These are phyloP conservation scores for Oemleria cerasiformis DNA, from an alignment of 306 rosid species.

Conservation along the genomic window DNA sequence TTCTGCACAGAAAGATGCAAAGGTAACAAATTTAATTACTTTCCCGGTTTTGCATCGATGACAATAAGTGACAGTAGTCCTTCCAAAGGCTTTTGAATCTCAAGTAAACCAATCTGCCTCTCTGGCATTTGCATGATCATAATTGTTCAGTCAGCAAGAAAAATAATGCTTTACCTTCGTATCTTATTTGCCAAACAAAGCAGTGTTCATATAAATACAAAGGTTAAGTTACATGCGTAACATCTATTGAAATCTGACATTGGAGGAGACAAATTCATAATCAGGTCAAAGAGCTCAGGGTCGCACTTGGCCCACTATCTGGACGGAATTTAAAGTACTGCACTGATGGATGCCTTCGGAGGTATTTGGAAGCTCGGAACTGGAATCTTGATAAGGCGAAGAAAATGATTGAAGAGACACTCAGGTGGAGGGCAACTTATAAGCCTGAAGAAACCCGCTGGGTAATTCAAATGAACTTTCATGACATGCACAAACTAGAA, in stretches of 20 bases:
- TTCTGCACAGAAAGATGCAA: constrained; percentile 49
- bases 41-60: background rate
- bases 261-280: constrained; percentile 6
- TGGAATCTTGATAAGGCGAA: constrained; percentile 78
- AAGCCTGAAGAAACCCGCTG: constrained; percentile 93
- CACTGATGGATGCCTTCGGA: constrained; percentile 66
- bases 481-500: constrained; percentile 3
- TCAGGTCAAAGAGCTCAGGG: constrained; percentile 73
- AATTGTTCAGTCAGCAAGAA: background rate
- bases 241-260: background rate
- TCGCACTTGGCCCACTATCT: constrained; percentile 54
- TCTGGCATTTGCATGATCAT: background rate
- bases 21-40: constrained; percentile 38
- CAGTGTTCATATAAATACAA: background rate
- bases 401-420: constrained; percentile 81
- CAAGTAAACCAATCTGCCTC: background rate
- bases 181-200: background rate
- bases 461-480: constrained; percentile 43
- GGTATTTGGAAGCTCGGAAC: constrained; percentile 76
- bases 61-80: background rate
- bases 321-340: constrained; percentile 71
- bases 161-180: background rate
- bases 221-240: background rate
- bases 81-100: background rate
- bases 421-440: constrained; percentile 76